Evolutionary conservation across 768 basidiomycete species (phyloP).

Genomic region (Suillus variegatus): DNA sequence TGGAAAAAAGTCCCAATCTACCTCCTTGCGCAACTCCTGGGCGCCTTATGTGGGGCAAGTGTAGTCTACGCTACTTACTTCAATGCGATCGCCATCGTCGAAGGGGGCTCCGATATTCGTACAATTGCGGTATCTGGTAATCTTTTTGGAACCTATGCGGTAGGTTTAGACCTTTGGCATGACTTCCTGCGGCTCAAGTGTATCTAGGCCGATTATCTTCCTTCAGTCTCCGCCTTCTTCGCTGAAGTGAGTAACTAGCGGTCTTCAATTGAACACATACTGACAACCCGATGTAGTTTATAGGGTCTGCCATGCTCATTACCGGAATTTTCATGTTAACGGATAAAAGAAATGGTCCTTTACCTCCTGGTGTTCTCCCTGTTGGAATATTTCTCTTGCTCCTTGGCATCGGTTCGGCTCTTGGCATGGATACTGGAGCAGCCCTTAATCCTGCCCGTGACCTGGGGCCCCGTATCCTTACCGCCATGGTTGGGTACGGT

Average conservation of each 20-base stretch:
- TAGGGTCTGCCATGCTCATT: conserved; percentile 50
- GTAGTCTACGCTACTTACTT: conserved; percentile 58
- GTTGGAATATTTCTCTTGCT: conserved; percentile 52
- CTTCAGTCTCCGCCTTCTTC: conserved; percentile 42
- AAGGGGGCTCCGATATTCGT: conserved; percentile 50
- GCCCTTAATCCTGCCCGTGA: conserved; percentile 68
- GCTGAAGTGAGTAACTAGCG: conserved; percentile 30
- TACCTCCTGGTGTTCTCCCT: conserved; percentile 50
- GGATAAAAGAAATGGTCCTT: conserved; percentile 52
- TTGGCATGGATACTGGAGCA: conserved; percentile 62
- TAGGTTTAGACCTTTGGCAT: conserved; percentile 25
- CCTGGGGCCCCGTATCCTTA: conserved; percentile 59
- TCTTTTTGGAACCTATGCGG: conserved; percentile 57
- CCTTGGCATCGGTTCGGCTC: conserved; percentile 49
- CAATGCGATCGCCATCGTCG: conserved; percentile 58
- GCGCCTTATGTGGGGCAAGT: conserved; percentile 51
- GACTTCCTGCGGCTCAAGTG: conserved; percentile 4
- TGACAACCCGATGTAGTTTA: conserved; percentile 34
- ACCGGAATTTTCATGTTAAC: conserved; percentile 51
- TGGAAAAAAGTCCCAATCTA: conserved; percentile 73
- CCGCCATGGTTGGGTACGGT: conserved; percentile 66
- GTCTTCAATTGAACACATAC: background rate
- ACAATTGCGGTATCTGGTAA: conserved; percentile 49
- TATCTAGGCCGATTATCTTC: conserved; percentile 34
- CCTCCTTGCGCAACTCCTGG: conserved; percentile 57